phyloP scores from a whole-genome alignment of 805 yeast genomes.

The Sugiyamaella chiloensis region DNA sequence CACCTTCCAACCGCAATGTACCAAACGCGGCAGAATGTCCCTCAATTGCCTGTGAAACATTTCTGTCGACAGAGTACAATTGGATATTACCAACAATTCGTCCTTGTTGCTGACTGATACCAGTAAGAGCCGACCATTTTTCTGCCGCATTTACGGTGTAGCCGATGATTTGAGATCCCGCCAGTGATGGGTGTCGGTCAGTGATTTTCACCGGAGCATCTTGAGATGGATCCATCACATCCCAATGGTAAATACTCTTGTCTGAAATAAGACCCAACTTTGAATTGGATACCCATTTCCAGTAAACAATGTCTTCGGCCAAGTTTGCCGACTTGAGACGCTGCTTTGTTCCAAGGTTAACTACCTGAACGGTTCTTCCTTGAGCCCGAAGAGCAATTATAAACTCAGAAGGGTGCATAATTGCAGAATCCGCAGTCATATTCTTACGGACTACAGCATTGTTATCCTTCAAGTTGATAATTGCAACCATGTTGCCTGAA shows the following conservation, averaged over 20 bases:
- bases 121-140: slow-evolving; percentile 94
- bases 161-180: slow-evolving; percentile 83
- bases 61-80: slow-evolving; percentile 80
- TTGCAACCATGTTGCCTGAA: slow-evolving; percentile 75
- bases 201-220: slow-evolving; percentile 79
- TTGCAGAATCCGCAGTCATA: slow-evolving; percentile 97
- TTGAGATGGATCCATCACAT: slow-evolving; percentile 73
- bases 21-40: slow-evolving; percentile 97
- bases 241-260: slow-evolving; percentile 72
- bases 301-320: slow-evolving; percentile 85
- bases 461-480: slow-evolving; percentile 76
- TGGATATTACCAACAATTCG: slow-evolving; percentile 96
- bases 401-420: slow-evolving; percentile 87
- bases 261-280: slow-evolving; percentile 83
- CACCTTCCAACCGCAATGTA: slow-evolving; percentile 67
- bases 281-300: slow-evolving; percentile 85
- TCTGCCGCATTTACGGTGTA: slow-evolving; percentile 74
- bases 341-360: slow-evolving; percentile 82
- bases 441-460: slow-evolving; percentile 82
- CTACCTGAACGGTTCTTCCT: slow-evolving; percentile 90
- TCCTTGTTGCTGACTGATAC: slow-evolving; percentile 91
- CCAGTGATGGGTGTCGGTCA: slow-evolving; percentile 74
- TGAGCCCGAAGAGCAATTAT: slow-evolving; percentile 93
- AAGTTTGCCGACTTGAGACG: slow-evolving; percentile 83
- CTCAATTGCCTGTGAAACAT: slow-evolving; percentile 93